phyloP scores from a whole-genome alignment of 2,329 filamentous ascomycete species.

The Beauveria australis region DNA sequence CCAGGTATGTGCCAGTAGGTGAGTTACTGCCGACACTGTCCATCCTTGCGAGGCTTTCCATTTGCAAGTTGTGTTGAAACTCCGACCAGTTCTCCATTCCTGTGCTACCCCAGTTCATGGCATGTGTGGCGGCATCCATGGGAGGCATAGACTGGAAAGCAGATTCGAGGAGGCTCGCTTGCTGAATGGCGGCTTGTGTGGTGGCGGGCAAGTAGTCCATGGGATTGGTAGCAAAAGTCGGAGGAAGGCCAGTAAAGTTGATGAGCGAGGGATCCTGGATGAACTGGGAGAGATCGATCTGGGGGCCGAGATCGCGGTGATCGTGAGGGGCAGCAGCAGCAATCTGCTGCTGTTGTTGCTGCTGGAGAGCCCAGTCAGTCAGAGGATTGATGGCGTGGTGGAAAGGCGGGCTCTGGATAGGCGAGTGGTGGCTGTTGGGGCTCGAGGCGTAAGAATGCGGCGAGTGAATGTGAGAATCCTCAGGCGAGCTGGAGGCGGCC shows the following conservation, averaged over 20 bases:
- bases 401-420: conserved; percentile 47
- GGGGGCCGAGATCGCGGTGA: conserved; percentile 25
- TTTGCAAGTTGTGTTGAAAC: conserved; percentile 55
- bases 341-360: conserved; percentile 34
- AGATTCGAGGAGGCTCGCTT: conserved; percentile 52
- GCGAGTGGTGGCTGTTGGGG: conserved; percentile 41
- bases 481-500: conserved; percentile 41
- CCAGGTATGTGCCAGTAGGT: conserved; percentile 55
- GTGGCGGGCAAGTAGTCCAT: conserved; percentile 55
- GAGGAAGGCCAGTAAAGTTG: conserved; percentile 43
- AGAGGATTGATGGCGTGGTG: conserved; percentile 43
- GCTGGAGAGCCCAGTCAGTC: conserved; percentile 55
- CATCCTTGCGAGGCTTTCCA: conserved; percentile 37
- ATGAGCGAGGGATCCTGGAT: conserved; percentile 51
- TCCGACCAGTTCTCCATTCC: conserved; percentile 73
- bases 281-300: conserved; percentile 42
- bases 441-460: conserved; percentile 44
- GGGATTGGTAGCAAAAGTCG: conserved; percentile 43
- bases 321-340: conserved; percentile 13
- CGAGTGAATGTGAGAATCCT: conserved; percentile 40
- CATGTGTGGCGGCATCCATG: conserved; percentile 45
- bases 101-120: conserved; percentile 50
- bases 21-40: conserved; percentile 38
- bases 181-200: conserved; percentile 54
- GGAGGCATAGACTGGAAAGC: conserved; percentile 52